phyloP scores from a whole-genome alignment of 2,329 filamentous ascomycete species.

The Davidsoniella eucalypti region DNA sequence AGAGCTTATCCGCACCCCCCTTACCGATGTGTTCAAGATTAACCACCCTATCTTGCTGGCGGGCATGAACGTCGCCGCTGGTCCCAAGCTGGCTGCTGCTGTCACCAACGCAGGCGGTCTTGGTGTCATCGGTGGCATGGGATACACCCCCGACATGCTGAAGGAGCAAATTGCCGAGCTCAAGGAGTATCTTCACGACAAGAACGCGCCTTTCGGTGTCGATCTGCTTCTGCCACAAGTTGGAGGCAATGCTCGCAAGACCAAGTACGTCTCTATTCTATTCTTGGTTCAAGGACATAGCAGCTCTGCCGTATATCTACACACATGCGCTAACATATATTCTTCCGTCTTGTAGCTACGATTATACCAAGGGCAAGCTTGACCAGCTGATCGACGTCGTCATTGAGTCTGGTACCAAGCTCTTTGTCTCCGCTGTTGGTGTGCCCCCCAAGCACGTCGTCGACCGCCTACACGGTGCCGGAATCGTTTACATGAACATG shows the following conservation, averaged over 20 bases:
- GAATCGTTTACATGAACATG: conserved; percentile 99
- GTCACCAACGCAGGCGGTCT: conserved; percentile 94
- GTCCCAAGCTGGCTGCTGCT: conserved; percentile 86
- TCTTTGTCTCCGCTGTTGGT: conserved; percentile 95
- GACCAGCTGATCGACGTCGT: conserved; percentile 78
- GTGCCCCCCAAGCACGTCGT: conserved; percentile 80
- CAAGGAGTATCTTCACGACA: conserved; percentile 73
- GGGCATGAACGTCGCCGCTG: conserved; percentile 98
- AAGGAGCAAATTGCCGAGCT: conserved; percentile 87
- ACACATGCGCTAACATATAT: conserved; percentile 15
- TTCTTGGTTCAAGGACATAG: background rate
- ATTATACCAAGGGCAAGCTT: conserved; percentile 99
- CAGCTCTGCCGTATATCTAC: background rate
- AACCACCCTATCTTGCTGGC: conserved; percentile 90
- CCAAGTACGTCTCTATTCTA: conserved; percentile 39
- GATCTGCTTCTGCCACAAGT: conserved; percentile 89
- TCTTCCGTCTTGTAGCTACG: conserved; percentile 50
- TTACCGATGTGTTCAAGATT: conserved; percentile 95
- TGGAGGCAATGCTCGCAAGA: conserved; percentile 85
- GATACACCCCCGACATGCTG: conserved; percentile 96
- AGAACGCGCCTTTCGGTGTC: conserved; percentile 89
- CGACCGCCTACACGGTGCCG: conserved; percentile 72
- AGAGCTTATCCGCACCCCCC: conserved; percentile 57
- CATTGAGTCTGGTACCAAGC: conserved; percentile 76
- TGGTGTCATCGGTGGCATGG: conserved; percentile 87